phyloP scores from a whole-genome alignment of 2,329 filamentous ascomycete species.

The Colletotrichum trifolii region DNA sequence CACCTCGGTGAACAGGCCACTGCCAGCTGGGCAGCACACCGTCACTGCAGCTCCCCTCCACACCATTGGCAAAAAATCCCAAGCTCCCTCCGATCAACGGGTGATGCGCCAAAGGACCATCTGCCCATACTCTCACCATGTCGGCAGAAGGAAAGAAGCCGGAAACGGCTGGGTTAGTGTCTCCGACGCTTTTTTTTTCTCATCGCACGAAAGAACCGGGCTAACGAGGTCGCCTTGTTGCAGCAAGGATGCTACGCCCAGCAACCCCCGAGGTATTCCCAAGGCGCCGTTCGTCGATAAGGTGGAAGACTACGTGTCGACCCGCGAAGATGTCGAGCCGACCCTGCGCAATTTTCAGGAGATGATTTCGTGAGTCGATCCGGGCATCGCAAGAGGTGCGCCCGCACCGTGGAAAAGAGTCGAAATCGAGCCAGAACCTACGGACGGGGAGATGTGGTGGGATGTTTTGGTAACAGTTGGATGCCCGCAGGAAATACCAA shows the following conservation, averaged over 20 bases:
- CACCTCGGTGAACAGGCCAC: constrained; percentile 37
- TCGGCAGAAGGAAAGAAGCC: constrained; percentile 32
- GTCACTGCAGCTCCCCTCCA: constrained; percentile 37
- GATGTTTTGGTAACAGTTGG: constrained; percentile 29
- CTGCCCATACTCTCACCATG: constrained; percentile 23
- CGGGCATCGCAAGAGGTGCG: constrained; percentile 32
- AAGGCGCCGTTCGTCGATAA: constrained; percentile 87
- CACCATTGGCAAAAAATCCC: constrained; percentile 35
- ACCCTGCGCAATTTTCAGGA: constrained; percentile 88
- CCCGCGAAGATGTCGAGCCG: constrained; percentile 81
- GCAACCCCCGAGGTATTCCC: constrained; percentile 86
- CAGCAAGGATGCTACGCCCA: constrained; percentile 64
- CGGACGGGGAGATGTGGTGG: not conserved
- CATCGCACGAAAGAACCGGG: not conserved
- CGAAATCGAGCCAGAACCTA: not conserved
- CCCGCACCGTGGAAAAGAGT: not conserved
- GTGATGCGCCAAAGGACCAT: constrained; percentile 31
- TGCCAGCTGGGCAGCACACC: constrained; percentile 26
- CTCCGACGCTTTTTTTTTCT: not conserved
- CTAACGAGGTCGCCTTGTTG: constrained; percentile 13
- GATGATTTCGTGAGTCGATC: constrained; percentile 84
- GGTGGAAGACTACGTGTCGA: constrained; percentile 87
- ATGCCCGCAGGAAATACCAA: constrained; percentile 86
- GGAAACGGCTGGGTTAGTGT: constrained; percentile 20
- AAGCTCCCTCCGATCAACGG: constrained; percentile 30